Percentiles rank a stretch among this genome's conserved stretches.
These are phyloP conservation scores for Talaromyces trachyspermus DNA, from an alignment of 495 filamentous ascomycete species.

Conservation along the genomic window DNA sequence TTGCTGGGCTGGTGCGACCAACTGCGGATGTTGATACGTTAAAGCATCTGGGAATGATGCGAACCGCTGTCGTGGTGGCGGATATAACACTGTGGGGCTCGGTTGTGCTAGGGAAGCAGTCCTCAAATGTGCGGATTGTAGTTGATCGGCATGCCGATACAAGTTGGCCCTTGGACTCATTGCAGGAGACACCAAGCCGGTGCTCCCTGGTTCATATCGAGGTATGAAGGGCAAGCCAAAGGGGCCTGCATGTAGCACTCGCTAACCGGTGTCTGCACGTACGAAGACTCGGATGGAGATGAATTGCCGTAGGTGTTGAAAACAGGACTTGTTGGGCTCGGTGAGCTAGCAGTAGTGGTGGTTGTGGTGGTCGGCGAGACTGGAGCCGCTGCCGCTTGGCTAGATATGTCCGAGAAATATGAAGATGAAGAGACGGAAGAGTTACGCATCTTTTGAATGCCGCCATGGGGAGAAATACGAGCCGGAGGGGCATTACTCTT, in stretches of 20 bases:
- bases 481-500: conserved; percentile 4
- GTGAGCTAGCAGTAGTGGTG: neutral
- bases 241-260: conserved; percentile 27
- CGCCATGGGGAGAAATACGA: conserved; percentile 18
- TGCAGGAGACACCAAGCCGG: neutral
- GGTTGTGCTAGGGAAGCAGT: neutral
- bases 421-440: neutral
- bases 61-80: neutral
- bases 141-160: neutral
- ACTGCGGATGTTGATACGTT: neutral
- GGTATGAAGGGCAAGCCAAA: conserved; percentile 6
- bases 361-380: neutral
- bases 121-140: conserved; percentile 1
- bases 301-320: neutral
- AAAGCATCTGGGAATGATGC: conserved; percentile 2
- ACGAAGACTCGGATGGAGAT: neutral
- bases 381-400: neutral
- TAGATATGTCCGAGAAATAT: neutral
- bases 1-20: neutral
- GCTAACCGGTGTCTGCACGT: neutral
- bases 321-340: conserved; percentile 5
- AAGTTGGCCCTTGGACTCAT: neutral
- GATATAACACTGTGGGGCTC: neutral
- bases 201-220: no score
- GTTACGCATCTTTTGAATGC: conserved; percentile 32